Conservation (phyloP, 305 asterid species). For the Rubia tinctorum region DNA sequence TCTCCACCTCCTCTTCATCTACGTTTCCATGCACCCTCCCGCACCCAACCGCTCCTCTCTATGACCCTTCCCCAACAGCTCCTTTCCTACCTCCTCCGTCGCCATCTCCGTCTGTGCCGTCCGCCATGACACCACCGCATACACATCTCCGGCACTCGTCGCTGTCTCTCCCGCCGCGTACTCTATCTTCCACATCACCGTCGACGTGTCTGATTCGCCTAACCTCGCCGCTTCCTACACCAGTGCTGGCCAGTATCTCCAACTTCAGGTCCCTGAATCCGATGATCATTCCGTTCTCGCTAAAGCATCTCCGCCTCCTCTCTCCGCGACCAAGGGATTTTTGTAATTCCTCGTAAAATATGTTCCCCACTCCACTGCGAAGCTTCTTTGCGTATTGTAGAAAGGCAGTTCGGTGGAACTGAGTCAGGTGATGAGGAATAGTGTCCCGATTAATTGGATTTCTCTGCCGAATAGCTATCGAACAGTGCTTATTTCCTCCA, state of each 20-base stretch:
- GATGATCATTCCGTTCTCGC: conserved; percentile 65
- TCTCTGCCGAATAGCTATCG: conserved; percentile 59
- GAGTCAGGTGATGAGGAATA: conserved; percentile 69
- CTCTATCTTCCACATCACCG: conserved; percentile 50
- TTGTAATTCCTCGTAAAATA: conserved; percentile 75
- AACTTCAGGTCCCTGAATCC: conserved; percentile 54
- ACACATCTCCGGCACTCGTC: conserved; percentile 53
- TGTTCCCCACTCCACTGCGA: conserved; percentile 73
- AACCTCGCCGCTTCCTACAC: conserved; percentile 62
- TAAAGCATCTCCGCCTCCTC: conserved; percentile 77
- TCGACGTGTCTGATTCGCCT: conserved; percentile 80
- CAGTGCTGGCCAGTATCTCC: conserved; percentile 75
- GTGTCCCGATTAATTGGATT: conserved; percentile 57
- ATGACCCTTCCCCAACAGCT: conserved; percentile 52
- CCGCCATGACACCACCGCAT: conserved; percentile 49
- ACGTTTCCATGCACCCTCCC: conserved; percentile 45
- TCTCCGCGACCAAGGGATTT: conserved; percentile 49
- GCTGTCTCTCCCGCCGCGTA: conserved; percentile 73
- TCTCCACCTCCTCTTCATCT: conserved; percentile 36
- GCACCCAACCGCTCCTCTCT: conserved; percentile 33
- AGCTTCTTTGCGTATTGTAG: conserved; percentile 56
- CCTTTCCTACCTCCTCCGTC: conserved; percentile 33
- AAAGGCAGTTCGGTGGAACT: conserved; percentile 78
- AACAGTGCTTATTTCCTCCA: conserved; percentile 78
- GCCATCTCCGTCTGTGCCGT: conserved; percentile 46